These are phyloP conservation scores for Zanthoxylum bungeanum DNA, from an alignment of 345 rosid genomes.

Conservation along the genomic window DNA sequence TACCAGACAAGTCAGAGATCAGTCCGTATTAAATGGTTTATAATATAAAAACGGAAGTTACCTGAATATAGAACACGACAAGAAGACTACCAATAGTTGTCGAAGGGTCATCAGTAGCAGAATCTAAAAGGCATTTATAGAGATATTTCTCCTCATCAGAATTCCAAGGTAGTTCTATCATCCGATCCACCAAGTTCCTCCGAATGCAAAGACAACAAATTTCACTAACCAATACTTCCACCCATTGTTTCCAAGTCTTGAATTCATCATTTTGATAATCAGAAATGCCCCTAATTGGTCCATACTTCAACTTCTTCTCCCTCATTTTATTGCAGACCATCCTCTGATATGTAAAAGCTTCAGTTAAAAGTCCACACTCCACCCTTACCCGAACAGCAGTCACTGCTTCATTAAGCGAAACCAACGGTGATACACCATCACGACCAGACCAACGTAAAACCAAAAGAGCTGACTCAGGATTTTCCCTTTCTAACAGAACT, in stretches of 20 bases:
- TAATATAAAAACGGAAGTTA: slow-evolving; percentile 22
- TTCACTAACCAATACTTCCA: slow-evolving; percentile 80
- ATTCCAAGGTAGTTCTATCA: slow-evolving; percentile 95
- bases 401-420: slow-evolving; percentile 78
- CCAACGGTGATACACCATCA: slow-evolving; percentile 61
- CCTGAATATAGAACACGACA: slow-evolving; percentile 90
- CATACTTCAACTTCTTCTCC: slow-evolving; percentile 54
- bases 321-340: slow-evolving; percentile 63
- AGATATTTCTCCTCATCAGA: slow-evolving; percentile 82
- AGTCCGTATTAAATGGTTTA: background rate
- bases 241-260: slow-evolving; percentile 71
- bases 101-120: slow-evolving; percentile 70
- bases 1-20: background rate
- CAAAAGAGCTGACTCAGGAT: slow-evolving; percentile 81
- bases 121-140: slow-evolving; percentile 76
- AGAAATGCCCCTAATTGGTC: slow-evolving; percentile 27
- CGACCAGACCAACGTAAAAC: slow-evolving; percentile 89
- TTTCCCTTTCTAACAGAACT: slow-evolving; percentile 86
- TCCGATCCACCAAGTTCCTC: slow-evolving; percentile 78
- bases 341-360: slow-evolving; percentile 90
- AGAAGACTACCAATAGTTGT: slow-evolving; percentile 73
- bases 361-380: slow-evolving; percentile 89
- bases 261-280: slow-evolving; percentile 34
- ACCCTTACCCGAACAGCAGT: slow-evolving; percentile 84
- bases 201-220: slow-evolving; percentile 85